Conservation (phyloP, 495 filamentous ascomycete genomes). For the Aspergillus cristatus region DNA sequence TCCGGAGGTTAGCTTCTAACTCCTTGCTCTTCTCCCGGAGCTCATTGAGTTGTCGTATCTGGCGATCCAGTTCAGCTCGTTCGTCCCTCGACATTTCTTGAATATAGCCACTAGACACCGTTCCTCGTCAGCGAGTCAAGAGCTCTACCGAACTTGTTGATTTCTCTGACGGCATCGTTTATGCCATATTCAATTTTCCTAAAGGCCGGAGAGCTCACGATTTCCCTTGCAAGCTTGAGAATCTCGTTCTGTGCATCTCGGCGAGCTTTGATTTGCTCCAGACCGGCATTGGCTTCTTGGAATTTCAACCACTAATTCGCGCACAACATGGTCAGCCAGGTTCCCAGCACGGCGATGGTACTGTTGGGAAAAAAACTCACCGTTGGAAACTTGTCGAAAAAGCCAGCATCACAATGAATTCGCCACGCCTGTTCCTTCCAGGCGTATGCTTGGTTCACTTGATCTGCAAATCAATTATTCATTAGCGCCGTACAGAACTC, state of each 20-base stretch:
- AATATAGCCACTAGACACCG: not conserved
- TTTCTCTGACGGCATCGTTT: not conserved
- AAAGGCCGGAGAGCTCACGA: not conserved
- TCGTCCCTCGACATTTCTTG: not conserved
- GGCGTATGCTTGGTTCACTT: not conserved
- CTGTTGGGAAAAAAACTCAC: not conserved
- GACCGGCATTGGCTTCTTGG: too few species aligned
- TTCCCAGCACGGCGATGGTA: too few species aligned
- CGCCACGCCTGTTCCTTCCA: not conserved
- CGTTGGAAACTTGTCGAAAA: not conserved
- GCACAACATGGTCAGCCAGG: too few species aligned
- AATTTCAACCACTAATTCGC: too few species aligned
- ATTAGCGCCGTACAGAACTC: not conserved
- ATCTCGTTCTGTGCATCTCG: not conserved
- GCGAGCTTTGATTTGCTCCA: not conserved
- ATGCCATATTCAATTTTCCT: not conserved
- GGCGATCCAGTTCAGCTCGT: not conserved
- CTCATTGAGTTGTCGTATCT: not conserved
- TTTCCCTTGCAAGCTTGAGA: not conserved
- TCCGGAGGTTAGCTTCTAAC: not conserved
- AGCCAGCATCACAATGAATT: not conserved
- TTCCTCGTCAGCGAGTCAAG: not conserved
- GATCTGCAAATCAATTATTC: not conserved
- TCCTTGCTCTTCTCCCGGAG: not conserved
- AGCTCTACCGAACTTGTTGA: not conserved